These are phyloP conservation scores for Boehmeria nivea DNA, from an alignment of 306 rosid genomes.

Conservation along the genomic window DNA sequence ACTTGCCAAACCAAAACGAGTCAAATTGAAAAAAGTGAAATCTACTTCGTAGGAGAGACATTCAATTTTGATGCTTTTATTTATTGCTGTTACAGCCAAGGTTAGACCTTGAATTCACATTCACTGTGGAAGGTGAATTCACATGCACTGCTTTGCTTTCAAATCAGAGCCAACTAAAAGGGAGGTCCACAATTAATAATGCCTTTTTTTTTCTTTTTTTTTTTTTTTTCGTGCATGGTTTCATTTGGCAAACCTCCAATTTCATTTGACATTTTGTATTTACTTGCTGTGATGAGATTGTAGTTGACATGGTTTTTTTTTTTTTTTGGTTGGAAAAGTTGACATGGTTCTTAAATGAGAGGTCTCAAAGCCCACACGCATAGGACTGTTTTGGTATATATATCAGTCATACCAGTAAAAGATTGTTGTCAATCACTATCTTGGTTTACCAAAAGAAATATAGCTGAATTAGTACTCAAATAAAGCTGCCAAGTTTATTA, in stretches of 20 bases:
- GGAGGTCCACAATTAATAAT: background rate
- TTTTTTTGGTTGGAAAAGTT: no score
- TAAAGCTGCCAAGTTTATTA: background rate
- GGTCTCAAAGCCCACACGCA: background rate
- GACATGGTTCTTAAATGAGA: background rate
- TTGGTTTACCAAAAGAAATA: background rate
- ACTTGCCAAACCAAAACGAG: no score
- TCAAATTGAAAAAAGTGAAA: no score
- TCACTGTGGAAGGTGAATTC: background rate
- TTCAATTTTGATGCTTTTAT: no score
- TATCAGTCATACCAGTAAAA: background rate
- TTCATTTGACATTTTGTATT: background rate
- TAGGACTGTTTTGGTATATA: background rate
- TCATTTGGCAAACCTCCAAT: background rate
- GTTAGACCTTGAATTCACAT: background rate
- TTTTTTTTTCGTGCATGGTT: background rate
- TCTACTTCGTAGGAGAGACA: no score
- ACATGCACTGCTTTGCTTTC: background rate
- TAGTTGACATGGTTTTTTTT: no score
- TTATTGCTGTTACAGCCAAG: background rate
- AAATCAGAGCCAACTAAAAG: background rate
- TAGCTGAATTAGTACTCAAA: background rate
- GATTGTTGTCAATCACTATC: background rate
- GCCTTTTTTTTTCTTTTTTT: background rate
- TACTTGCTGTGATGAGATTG: background rate